A percentile compares a stretch with the other conserved stretches of the same genome.
phyloP scores from a whole-genome alignment of 768 basidiomycete species.

The Hydnomerulius pinastri region DNA sequence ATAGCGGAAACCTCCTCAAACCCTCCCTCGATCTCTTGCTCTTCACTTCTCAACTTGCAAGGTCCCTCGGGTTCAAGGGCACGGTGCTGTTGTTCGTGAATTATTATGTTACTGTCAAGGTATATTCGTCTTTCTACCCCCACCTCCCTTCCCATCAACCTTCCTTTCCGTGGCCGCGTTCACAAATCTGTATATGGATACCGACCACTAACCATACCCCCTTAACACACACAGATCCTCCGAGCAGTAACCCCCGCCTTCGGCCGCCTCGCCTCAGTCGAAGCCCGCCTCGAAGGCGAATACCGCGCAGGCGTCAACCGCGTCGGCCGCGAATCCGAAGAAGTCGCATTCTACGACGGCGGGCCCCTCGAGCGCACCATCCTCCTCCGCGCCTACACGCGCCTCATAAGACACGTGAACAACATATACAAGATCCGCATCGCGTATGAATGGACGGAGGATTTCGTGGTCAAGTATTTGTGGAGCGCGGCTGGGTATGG shows the following conservation, averaged over 20 bases:
- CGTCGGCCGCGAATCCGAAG: slow-evolving; percentile 87
- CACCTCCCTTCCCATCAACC: no score
- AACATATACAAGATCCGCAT: slow-evolving; percentile 94
- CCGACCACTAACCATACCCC: no score
- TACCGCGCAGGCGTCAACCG: slow-evolving; percentile 86
- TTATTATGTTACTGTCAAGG: slow-evolving; percentile 79
- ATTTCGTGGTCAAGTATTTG: slow-evolving; percentile 94
- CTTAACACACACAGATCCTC: no score
- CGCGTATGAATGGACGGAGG: slow-evolving; percentile 94
- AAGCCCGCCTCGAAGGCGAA: slow-evolving; percentile 88
- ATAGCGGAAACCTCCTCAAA: slow-evolving; percentile 89
- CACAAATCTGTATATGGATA: no score
- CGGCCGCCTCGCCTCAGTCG: slow-evolving; percentile 83
- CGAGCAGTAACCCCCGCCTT: slow-evolving; percentile 90
- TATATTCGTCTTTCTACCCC: no score
- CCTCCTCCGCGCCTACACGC: slow-evolving; percentile 72
- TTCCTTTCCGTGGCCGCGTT: no score
- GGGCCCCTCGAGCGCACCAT: slow-evolving; percentile 83
- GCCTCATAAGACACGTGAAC: slow-evolving; percentile 86
- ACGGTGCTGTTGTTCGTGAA: slow-evolving; percentile 77
- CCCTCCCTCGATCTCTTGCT: slow-evolving; percentile 88
- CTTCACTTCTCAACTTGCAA: slow-evolving; percentile 89
- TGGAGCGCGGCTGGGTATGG: slow-evolving; percentile 94
- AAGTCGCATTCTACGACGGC: slow-evolving; percentile 97
- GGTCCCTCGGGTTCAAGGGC: slow-evolving; percentile 84